Evolutionary conservation across 2,329 filamentous ascomycete genomes (phyloP).

Genomic region (Colletotrichum musae): DNA sequence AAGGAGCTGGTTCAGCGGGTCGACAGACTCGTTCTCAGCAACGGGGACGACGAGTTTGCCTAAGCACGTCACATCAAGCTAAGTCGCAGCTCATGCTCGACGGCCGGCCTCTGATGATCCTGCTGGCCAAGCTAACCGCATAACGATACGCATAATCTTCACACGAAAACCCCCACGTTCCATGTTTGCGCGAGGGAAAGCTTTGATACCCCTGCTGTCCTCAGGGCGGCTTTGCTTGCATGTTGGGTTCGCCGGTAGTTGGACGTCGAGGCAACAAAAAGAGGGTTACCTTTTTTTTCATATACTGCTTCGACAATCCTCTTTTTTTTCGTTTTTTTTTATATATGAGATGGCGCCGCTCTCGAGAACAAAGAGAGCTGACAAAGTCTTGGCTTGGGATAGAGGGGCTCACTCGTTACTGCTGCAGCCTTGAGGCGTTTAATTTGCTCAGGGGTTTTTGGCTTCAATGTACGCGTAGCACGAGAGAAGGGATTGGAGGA

Average conservation of each 20-base stretch:
- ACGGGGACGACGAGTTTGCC: slow-evolving; percentile 60
- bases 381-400: background rate
- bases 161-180: slow-evolving; percentile 15
- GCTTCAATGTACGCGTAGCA: slow-evolving; percentile 31
- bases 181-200: slow-evolving; percentile 30
- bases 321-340: slow-evolving; percentile 1
- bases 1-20: slow-evolving; percentile 76
- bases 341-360: background rate
- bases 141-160: slow-evolving; percentile 28
- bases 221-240: slow-evolving; percentile 40
- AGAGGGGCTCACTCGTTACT: slow-evolving; percentile 20
- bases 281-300: background rate
- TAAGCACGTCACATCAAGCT: slow-evolving; percentile 45
- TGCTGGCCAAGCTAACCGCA: slow-evolving; percentile 12
- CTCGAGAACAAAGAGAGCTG: background rate
- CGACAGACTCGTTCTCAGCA: slow-evolving; percentile 54
- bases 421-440: slow-evolving; percentile 26
- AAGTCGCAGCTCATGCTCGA: slow-evolving; percentile 9
- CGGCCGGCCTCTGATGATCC: background rate
- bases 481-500: slow-evolving; percentile 25
- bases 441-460: slow-evolving; percentile 27
- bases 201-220: slow-evolving; percentile 41
- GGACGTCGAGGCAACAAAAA: slow-evolving; percentile 23
- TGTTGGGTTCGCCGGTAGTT: slow-evolving; percentile 35
- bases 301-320: background rate